phyloP scores from a whole-genome alignment of 352 stramenopile species.

The Elongisporangium prolatum region DNA sequence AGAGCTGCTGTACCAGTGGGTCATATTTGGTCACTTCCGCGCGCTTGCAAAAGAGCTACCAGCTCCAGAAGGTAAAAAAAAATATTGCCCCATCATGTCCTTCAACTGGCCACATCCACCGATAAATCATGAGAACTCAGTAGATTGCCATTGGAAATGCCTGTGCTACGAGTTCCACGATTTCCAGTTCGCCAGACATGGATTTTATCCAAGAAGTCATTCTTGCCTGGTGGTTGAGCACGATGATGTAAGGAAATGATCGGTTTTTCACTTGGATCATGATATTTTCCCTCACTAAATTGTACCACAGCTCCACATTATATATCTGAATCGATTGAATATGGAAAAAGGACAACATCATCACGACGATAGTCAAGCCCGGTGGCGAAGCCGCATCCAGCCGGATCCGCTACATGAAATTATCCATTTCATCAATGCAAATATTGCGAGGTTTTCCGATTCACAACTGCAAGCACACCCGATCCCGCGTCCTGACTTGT shows the following conservation, averaged over 20 bases:
- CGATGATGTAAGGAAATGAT: constrained; percentile 16
- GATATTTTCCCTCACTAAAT: too few species aligned
- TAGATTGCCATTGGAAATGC: constrained; percentile 4
- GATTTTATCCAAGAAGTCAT: constrained; percentile 31
- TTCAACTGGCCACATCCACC: neutral
- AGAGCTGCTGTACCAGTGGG: constrained; percentile 26
- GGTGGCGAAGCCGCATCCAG: neutral
- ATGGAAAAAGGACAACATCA: neutral
- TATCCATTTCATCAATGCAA: neutral
- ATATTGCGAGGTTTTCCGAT: neutral
- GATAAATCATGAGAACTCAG: neutral
- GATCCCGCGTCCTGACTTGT: neutral
- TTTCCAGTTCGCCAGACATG: constrained; percentile 26
- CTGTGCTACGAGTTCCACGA: constrained; percentile 25
- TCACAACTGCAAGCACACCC: neutral
- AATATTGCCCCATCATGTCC: neutral
- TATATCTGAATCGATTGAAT: constrained; percentile 14
- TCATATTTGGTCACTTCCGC: constrained; percentile 13
- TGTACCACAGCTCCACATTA: constrained; percentile 27
- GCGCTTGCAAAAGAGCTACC: neutral
- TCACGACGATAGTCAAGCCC: neutral
- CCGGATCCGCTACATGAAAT: neutral
- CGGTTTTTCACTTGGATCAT: too few species aligned
- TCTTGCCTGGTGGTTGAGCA: constrained; percentile 23
- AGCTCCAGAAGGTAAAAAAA: neutral